These are phyloP conservation scores for Zymoseptoria pseudotritici DNA, from an alignment of 2,329 filamentous ascomycete species.

Conservation along the genomic window DNA sequence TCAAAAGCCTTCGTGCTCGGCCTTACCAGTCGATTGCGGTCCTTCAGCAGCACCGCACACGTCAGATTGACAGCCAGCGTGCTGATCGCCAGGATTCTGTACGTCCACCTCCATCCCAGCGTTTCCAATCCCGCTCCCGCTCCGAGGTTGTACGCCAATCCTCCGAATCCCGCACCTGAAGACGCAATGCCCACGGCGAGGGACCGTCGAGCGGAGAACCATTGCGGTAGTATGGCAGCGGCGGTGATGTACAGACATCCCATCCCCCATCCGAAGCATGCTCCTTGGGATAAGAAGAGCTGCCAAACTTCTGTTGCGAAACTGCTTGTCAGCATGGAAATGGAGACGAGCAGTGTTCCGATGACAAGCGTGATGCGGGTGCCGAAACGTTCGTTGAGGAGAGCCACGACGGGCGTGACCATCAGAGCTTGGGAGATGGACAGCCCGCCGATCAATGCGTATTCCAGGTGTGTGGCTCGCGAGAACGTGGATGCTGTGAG, in stretches of 20 bases:
- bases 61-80: conserved; percentile 54
- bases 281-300: conserved; percentile 62
- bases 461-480: conserved; percentile 55
- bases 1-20: conserved; percentile 14
- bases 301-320: conserved; percentile 66
- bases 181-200: conserved; percentile 60
- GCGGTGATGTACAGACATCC: conserved; percentile 65
- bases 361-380: conserved; percentile 56
- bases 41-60: conserved; percentile 55
- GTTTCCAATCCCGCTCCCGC: conserved; percentile 58
- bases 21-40: conserved; percentile 35
- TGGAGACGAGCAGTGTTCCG: conserved; percentile 56
- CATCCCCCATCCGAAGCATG: conserved; percentile 66
- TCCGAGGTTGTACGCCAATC: conserved; percentile 58
- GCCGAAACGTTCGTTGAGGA: conserved; percentile 51
- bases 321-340: conserved; percentile 59
- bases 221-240: conserved; percentile 60
- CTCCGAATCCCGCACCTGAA: conserved; percentile 64
- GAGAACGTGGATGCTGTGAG: conserved; percentile 54
- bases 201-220: conserved; percentile 61
- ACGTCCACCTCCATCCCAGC: conserved; percentile 40
- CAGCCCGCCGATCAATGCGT: conserved; percentile 67
- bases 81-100: conserved; percentile 54
- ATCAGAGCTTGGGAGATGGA: conserved; percentile 58
- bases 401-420: conserved; percentile 58